Evolutionary conservation across 129 eudicot genomes (phyloP).

Genomic region (Heracleum sosnowskyi): DNA sequence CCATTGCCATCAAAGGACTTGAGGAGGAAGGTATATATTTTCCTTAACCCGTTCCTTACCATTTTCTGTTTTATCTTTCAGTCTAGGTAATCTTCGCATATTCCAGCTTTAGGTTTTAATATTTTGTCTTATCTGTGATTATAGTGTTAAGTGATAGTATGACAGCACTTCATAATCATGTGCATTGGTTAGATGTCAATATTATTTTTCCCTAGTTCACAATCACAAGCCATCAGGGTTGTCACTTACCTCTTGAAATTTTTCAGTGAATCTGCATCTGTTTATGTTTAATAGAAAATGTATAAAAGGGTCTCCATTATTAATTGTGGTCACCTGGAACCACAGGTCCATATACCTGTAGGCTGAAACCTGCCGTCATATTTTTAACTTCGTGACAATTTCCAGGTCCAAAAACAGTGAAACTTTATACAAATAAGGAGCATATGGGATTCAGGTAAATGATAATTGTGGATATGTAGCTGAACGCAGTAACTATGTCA

Average conservation of each 20-base stretch:
- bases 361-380: background rate
- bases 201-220: background rate
- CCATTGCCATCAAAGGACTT: constrained; percentile 69
- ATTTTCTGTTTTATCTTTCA: background rate
- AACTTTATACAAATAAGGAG: constrained; percentile 85
- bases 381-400: background rate
- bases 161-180: background rate
- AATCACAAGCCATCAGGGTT: background rate
- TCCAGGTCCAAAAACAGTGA: constrained; percentile 83
- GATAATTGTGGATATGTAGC: constrained; percentile 2
- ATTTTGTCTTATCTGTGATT: background rate
- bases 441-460: constrained; percentile 95
- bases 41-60: background rate
- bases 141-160: background rate
- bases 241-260: background rate
- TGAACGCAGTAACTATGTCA: background rate
- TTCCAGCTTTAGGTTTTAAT: background rate
- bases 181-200: background rate
- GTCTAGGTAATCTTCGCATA: background rate
- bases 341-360: background rate
- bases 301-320: background rate
- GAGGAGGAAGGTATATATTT: constrained; percentile 66
- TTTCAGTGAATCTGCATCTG: background rate
- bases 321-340: background rate
- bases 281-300: background rate